phyloP scores from a whole-genome alignment of 2,329 filamentous ascomycete species.

The Pyrenophora seminiperda region DNA sequence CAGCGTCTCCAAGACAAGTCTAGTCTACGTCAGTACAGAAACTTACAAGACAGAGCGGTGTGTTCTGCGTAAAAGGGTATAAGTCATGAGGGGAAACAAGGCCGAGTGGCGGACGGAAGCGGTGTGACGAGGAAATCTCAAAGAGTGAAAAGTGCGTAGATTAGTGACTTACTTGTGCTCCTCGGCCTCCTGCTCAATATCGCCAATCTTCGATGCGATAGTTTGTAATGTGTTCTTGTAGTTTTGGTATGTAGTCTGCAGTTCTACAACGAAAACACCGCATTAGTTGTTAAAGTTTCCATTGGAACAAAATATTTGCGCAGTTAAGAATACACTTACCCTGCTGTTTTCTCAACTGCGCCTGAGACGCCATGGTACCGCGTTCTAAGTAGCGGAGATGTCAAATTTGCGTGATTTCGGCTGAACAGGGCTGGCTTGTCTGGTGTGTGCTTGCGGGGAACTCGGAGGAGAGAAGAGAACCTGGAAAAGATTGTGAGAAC shows the following conservation, averaged over 20 bases:
- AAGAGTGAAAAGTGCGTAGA: background rate
- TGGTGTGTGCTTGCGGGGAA: conserved; percentile 24
- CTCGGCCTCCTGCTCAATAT: conserved; percentile 95
- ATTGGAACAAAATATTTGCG: too few species aligned
- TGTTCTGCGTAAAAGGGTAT: conserved; percentile 3
- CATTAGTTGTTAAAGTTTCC: background rate
- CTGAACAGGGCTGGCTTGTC: background rate
- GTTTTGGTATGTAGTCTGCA: conserved; percentile 78
- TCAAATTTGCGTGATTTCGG: too few species aligned
- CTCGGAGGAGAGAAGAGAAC: conserved; percentile 24
- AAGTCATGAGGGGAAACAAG: conserved; percentile 11
- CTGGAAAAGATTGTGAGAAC: conserved; percentile 5
- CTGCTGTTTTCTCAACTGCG: conserved; percentile 74
- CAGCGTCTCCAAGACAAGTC: conserved; percentile 91
- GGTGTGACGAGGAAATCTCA: conserved; percentile 20
- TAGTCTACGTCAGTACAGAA: conserved; percentile 49
- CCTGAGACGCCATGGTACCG: conserved; percentile 55
- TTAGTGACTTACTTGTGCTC: conserved; percentile 83
- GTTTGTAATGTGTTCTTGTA: conserved; percentile 82
- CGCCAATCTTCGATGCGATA: conserved; percentile 93
- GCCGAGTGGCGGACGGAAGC: conserved; percentile 19
- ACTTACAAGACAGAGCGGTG: conserved; percentile 24
- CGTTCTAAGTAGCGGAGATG: too few species aligned
- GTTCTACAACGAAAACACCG: conserved; percentile 62
- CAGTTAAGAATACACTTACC: conserved; percentile 52